phyloP scores from a whole-genome alignment of 1,284 basidiomycete species.

The Puccinia horiana region DNA sequence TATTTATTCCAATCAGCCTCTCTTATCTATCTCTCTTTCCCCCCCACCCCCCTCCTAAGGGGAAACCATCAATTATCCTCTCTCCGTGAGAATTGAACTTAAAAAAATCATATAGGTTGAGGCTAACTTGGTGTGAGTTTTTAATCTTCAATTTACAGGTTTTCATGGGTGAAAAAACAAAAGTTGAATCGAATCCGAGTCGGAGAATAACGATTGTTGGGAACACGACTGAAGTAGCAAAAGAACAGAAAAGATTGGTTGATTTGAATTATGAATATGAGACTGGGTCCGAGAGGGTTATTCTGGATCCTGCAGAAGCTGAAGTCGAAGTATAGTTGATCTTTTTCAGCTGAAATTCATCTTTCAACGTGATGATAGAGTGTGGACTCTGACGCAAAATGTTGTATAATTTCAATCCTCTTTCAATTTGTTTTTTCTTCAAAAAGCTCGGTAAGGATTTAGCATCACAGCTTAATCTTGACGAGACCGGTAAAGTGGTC shows the following conservation, averaged over 20 bases:
- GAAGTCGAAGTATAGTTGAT: constrained; percentile 25
- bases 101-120: neutral
- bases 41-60: neutral
- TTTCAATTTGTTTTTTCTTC: no score
- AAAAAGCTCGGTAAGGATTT: constrained; percentile 33
- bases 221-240: neutral
- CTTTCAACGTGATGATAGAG: neutral
- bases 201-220: neutral
- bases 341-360: neutral
- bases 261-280: constrained; percentile 40
- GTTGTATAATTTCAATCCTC: neutral
- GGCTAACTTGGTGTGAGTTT: neutral
- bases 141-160: neutral
- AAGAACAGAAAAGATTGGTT: neutral
- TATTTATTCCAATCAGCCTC: neutral
- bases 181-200: neutral
- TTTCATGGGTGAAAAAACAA: constrained; percentile 7
- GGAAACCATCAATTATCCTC: neutral
- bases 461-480: constrained; percentile 38
- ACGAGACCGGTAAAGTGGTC: constrained; percentile 6
- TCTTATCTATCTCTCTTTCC: neutral
- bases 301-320: constrained; percentile 32
- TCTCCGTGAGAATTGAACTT: neutral
- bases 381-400: neutral
- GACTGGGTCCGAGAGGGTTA: constrained; percentile 12